Conservation (phyloP, 2,329 filamentous ascomycete species). For the Phaeosphaeriaceae sp. region DNA sequence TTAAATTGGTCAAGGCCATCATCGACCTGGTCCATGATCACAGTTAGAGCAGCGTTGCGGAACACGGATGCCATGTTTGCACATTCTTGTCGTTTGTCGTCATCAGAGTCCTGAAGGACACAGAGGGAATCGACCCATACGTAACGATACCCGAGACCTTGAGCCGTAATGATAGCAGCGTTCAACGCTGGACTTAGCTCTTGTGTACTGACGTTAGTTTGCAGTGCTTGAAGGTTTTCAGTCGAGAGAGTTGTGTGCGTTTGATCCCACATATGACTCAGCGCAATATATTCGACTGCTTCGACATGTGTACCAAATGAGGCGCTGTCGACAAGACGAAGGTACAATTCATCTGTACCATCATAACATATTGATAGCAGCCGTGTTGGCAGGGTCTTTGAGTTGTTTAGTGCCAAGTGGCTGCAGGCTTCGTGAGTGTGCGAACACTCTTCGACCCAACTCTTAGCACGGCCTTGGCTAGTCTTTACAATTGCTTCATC, state of each 20-base stretch:
- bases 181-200: conserved; percentile 30
- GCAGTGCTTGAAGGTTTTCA: conserved; percentile 18
- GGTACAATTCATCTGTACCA: conserved; percentile 9
- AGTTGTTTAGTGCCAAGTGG: conserved; percentile 5
- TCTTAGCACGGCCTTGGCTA: conserved; percentile 23
- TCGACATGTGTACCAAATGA: conserved; percentile 15
- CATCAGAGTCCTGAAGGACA: conserved; percentile 40
- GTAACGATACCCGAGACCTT: conserved; percentile 39
- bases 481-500: not conserved
- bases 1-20: not conserved
- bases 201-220: conserved; percentile 20
- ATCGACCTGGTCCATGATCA: conserved; percentile 28
- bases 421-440: conserved; percentile 35
- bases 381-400: conserved; percentile 36
- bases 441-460: conserved; percentile 39
- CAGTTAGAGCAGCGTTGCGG: conserved; percentile 44
- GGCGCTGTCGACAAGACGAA: conserved; percentile 33
- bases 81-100: conserved; percentile 41
- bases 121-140: conserved; percentile 46
- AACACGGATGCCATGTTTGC: conserved; percentile 38
- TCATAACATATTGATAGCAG: conserved; percentile 37
- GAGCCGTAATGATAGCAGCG: conserved; percentile 35
- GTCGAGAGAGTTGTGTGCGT: conserved; percentile 29
- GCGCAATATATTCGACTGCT: conserved; percentile 30
- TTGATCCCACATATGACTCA: conserved; percentile 38